Percentiles rank a stretch among this genome's conserved stretches.
Conservation (phyloP, 2,329 filamentous ascomycete genomes). For the Stachybotrys echinatus region DNA sequence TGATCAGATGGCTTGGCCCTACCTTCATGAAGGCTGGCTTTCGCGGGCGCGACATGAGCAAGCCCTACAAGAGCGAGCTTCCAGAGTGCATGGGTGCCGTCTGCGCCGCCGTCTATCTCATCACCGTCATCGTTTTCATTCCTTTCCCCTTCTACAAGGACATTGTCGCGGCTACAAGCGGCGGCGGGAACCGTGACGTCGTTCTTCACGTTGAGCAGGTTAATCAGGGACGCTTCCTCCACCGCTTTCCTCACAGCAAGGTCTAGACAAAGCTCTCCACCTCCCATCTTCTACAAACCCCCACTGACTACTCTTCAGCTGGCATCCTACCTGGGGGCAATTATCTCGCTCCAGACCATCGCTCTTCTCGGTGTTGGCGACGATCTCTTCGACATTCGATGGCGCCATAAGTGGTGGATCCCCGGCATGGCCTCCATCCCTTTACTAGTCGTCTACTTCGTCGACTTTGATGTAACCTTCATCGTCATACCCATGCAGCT, state of each 20-base stretch:
- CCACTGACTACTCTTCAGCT: constrained; percentile 48
- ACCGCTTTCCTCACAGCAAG: constrained; percentile 93
- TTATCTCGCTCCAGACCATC: constrained; percentile 86
- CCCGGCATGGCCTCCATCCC: constrained; percentile 90
- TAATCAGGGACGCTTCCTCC: constrained; percentile 78
- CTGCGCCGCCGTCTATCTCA: constrained; percentile 85
- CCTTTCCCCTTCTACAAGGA: constrained; percentile 98
- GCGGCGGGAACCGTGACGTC: constrained; percentile 85
- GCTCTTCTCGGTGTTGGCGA: constrained; percentile 90
- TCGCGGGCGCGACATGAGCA: constrained; percentile 86
- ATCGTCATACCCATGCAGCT: constrained; percentile 87
- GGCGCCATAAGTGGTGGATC: constrained; percentile 98
- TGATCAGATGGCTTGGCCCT: constrained; percentile 90
- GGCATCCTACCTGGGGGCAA: constrained; percentile 88
- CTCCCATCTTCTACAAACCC: background rate
- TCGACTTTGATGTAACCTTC: constrained; percentile 95
- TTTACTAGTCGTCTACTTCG: constrained; percentile 93
- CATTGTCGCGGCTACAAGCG: constrained; percentile 90
- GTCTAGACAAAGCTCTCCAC: constrained; percentile 34
- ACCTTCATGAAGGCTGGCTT: constrained; percentile 84
- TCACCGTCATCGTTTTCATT: constrained; percentile 86
- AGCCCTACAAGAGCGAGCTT: constrained; percentile 62
- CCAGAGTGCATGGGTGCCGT: constrained; percentile 96
- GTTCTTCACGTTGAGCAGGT: constrained; percentile 68
- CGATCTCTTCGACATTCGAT: constrained; percentile 95